These are phyloP conservation scores for Notholithocarpus densiflorus DNA, from an alignment of 306 rosid genomes.

Conservation along the genomic window DNA sequence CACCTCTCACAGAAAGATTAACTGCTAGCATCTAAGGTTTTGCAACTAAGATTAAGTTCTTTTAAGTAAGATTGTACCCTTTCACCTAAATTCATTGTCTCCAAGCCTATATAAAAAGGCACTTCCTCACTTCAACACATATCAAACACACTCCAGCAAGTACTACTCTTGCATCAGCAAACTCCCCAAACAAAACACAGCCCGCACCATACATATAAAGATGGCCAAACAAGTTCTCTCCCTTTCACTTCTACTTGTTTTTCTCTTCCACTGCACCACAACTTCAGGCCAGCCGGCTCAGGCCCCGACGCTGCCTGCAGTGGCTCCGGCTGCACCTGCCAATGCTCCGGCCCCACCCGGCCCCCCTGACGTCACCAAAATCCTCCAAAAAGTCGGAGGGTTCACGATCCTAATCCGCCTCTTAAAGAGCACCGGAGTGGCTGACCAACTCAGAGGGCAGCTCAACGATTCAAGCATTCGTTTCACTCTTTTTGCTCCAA, in stretches of 20 bases:
- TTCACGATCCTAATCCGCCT: conserved; percentile 54
- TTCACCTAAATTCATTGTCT: conserved; percentile 11
- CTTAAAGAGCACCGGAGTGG: conserved; percentile 47
- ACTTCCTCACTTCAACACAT: conserved; percentile 8
- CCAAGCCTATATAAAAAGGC: conserved; percentile 21
- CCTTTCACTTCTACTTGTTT: conserved; percentile 27
- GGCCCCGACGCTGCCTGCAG: conserved; percentile 33
- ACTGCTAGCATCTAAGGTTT: neutral
- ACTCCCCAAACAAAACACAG: neutral
- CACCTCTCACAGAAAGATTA: conserved; percentile 32
- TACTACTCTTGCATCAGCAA: neutral
- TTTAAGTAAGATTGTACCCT: neutral
- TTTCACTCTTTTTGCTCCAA: conserved; percentile 59
- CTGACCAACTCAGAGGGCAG: conserved; percentile 49
- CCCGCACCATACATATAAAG: conserved; percentile 2
- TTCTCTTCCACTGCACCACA: conserved; percentile 21
- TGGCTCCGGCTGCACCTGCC: neutral
- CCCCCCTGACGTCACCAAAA: conserved; percentile 38
- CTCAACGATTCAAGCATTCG: conserved; percentile 46
- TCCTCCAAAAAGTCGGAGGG: conserved; percentile 58
- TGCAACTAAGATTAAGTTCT: neutral
- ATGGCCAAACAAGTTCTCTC: conserved; percentile 30
- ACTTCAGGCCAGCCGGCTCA: conserved; percentile 39
- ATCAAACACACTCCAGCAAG: conserved; percentile 10
- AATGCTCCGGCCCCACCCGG: conserved; percentile 34